Percentiles rank a stretch among this genome's conserved stretches.
These are phyloP conservation scores for Aspergillus pseudotamarii DNA, from an alignment of 2,329 filamentous ascomycete genomes.

Conservation along the genomic window DNA sequence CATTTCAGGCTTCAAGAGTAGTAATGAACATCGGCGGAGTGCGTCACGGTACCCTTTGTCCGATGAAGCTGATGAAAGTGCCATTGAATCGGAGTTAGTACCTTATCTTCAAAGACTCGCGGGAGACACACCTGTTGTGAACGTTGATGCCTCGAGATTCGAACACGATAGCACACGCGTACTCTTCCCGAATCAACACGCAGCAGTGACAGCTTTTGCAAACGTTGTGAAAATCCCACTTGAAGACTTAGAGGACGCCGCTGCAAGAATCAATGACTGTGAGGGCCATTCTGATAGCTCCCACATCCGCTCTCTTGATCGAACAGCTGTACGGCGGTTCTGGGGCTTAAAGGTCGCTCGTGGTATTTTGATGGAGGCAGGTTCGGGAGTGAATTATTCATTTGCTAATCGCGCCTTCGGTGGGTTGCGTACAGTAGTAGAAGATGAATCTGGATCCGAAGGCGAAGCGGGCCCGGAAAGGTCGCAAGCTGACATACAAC, in stretches of 20 bases:
- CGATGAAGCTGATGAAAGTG: constrained; percentile 51
- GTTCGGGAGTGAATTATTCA: constrained; percentile 57
- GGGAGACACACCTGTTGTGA: constrained; percentile 52
- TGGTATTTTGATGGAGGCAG: constrained; percentile 61
- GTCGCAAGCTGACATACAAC: constrained; percentile 52
- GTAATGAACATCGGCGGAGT: constrained; percentile 43
- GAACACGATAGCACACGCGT: constrained; percentile 57
- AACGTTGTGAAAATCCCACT: constrained; percentile 57
- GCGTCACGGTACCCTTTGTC: constrained; percentile 56
- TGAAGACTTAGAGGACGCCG: constrained; percentile 50
- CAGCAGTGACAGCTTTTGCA: constrained; percentile 60
- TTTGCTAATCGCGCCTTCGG: constrained; percentile 65
- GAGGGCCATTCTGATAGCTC: constrained; percentile 21
- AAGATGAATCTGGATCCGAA: constrained; percentile 33
- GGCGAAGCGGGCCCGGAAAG: constrained; percentile 47
- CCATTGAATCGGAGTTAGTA: constrained; percentile 60
- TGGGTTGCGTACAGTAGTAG: constrained; percentile 54
- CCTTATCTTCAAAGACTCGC: constrained; percentile 62
- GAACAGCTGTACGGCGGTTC: constrained; percentile 45
- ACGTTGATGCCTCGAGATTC: constrained; percentile 62
- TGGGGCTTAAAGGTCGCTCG: constrained; percentile 65
- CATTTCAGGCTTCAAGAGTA: constrained; percentile 59
- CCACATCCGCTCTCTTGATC: constrained; percentile 36
- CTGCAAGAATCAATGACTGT: constrained; percentile 30
- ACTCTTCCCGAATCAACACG: constrained; percentile 56